Percentiles rank a stretch among this genome's conserved stretches.
Evolutionary conservation across 768 basidiomycete species (phyloP).

Genomic region (Gautieria morchelliformis): DNA sequence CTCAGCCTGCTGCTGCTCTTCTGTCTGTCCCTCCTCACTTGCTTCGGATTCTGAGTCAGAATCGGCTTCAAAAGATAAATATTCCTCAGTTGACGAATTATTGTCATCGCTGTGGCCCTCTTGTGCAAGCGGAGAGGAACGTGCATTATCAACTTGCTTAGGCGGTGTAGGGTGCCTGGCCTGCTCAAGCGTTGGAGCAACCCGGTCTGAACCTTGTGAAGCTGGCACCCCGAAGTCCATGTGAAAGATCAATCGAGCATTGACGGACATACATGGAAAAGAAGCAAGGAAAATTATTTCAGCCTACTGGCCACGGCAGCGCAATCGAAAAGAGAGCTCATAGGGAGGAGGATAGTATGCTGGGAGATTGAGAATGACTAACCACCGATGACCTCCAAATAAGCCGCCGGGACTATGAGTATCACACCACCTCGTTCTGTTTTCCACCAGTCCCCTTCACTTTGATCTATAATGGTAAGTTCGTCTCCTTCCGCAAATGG

Average conservation of each 20-base stretch:
- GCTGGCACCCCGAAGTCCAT: neutral
- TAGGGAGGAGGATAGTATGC: conserved; percentile 27
- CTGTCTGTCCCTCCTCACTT: conserved; percentile 20
- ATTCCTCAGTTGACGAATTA: conserved; percentile 30
- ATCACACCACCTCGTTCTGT: conserved; percentile 79
- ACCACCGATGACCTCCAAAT: conserved; percentile 83
- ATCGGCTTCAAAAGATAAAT: conserved; percentile 30
- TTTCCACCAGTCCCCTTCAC: conserved; percentile 94
- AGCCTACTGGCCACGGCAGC: conserved; percentile 56
- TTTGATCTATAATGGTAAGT: conserved; percentile 69
- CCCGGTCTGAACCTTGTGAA: neutral
- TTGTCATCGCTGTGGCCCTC: conserved; percentile 11
- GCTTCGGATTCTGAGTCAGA: conserved; percentile 31
- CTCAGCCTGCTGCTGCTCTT: conserved; percentile 41
- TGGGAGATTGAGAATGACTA: conserved; percentile 39
- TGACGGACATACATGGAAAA: conserved; percentile 30
- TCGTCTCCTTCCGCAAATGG: conserved; percentile 74
- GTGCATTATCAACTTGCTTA: conserved; percentile 22
- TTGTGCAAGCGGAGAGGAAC: conserved; percentile 26
- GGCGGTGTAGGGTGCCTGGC: neutral
- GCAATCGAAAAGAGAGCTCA: conserved; percentile 52
- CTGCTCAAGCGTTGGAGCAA: neutral
- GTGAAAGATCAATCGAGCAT: conserved; percentile 7
- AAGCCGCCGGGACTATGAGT: conserved; percentile 86
- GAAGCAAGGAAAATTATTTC: conserved; percentile 53